phyloP scores from a whole-genome alignment of 2,329 filamentous ascomycete genomes.

The Chaetomium olivaceum region DNA sequence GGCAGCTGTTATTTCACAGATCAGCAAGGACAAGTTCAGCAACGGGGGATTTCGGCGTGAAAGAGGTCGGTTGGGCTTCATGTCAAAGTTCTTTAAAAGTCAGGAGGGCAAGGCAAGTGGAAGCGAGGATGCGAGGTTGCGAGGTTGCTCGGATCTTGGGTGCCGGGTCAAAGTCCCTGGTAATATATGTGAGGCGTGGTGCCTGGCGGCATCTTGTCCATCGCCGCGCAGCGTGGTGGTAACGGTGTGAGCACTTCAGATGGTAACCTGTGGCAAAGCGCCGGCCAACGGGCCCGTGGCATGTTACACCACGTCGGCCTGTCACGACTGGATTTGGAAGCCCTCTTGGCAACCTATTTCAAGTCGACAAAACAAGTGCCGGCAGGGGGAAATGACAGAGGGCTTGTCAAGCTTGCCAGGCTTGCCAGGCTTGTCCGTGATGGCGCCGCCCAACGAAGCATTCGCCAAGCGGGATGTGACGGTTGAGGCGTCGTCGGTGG shows the following conservation, averaged over 20 bases:
- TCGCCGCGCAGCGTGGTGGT: neutral
- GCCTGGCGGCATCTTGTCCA: neutral
- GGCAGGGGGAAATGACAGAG: neutral
- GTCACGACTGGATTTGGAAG: neutral
- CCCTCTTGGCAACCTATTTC: neutral
- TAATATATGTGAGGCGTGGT: conserved; percentile 15
- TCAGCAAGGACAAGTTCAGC: too few species aligned
- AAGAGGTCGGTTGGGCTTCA: neutral
- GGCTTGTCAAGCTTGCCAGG: too few species aligned
- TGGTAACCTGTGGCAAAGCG: neutral
- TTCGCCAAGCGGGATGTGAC: conserved; percentile 8
- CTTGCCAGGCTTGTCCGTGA: neutral
- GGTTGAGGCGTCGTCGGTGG: conserved; percentile 10
- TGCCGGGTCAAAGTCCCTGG: neutral
- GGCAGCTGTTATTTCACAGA: neutral
- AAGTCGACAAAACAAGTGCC: neutral
- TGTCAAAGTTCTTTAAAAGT: neutral
- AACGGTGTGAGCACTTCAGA: neutral
- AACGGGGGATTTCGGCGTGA: too few species aligned
- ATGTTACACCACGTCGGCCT: neutral
- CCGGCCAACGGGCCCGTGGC: neutral
- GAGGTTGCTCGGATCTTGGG: neutral
- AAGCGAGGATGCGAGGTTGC: neutral
- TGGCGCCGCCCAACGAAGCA: conserved; percentile 4
- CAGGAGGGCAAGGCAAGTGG: neutral